phyloP scores from a whole-genome alignment of 2,329 filamentous ascomycete species.

The Cladophialophora chaetospira region DNA sequence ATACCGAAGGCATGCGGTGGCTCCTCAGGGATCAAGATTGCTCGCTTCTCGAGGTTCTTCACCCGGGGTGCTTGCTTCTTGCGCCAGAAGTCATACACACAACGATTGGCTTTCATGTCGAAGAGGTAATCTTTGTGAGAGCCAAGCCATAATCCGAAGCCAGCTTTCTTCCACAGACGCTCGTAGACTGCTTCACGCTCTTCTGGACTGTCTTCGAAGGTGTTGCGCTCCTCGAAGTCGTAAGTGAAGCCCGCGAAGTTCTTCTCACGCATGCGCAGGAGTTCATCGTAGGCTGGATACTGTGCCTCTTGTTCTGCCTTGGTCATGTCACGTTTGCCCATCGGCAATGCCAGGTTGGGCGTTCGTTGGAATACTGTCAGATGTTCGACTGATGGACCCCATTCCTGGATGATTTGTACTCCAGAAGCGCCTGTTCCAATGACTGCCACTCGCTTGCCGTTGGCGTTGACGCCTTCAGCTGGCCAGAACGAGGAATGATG shows the following conservation, averaged over 20 bases:
- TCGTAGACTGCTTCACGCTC: constrained; percentile 52
- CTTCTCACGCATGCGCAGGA: constrained; percentile 36
- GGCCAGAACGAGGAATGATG: constrained; percentile 66
- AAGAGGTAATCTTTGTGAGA: constrained; percentile 53
- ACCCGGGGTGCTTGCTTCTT: constrained; percentile 56
- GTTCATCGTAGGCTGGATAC: constrained; percentile 22
- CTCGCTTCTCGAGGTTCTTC: constrained; percentile 51
- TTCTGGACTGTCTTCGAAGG: constrained; percentile 30
- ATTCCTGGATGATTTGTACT: constrained; percentile 65
- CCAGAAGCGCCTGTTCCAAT: constrained; percentile 68
- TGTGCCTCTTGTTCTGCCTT: constrained; percentile 51
- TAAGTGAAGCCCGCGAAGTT: constrained; percentile 53
- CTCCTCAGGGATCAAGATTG: constrained; percentile 55
- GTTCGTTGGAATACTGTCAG: constrained; percentile 63
- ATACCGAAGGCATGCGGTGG: constrained; percentile 59
- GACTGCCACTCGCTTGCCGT: constrained; percentile 61
- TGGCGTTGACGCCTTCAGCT: constrained; percentile 55
- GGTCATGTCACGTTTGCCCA: constrained; percentile 55
- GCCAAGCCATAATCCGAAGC: constrained; percentile 56
- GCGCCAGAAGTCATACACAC: constrained; percentile 59
- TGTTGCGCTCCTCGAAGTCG: constrained; percentile 61
- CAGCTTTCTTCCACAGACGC: constrained; percentile 53
- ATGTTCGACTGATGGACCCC: constrained; percentile 54
- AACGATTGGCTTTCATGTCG: constrained; percentile 52
- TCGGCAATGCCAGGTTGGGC: constrained; percentile 65